These are phyloP conservation scores for Thelonectria blattea DNA, from an alignment of 2,329 filamentous ascomycete species.

Conservation along the genomic window DNA sequence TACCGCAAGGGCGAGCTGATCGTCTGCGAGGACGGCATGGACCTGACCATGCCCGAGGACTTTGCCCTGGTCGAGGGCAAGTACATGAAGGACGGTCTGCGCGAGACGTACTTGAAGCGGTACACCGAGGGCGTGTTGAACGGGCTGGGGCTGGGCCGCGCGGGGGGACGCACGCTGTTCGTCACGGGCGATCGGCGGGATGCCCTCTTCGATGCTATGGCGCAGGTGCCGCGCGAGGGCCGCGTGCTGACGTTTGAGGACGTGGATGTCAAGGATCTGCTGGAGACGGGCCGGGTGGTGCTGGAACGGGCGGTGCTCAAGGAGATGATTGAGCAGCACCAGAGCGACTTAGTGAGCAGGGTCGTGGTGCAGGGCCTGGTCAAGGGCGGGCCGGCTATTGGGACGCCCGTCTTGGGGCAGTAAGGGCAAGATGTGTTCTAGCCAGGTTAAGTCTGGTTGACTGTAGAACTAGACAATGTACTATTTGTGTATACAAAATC, in stretches of 20 bases:
- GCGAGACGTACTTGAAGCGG: slow-evolving; percentile 63
- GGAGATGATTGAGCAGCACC: slow-evolving; percentile 74
- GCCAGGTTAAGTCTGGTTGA: background rate
- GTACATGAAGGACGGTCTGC: slow-evolving; percentile 54
- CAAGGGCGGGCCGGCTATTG: slow-evolving; percentile 43
- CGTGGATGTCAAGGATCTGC: slow-evolving; percentile 93
- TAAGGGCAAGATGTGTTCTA: background rate
- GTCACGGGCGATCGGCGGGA: slow-evolving; percentile 68
- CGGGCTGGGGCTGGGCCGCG: slow-evolving; percentile 71
- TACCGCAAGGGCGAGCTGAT: slow-evolving; percentile 87
- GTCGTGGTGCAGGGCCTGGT: slow-evolving; percentile 52
- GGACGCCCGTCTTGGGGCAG: slow-evolving; percentile 47
- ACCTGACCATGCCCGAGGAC: slow-evolving; percentile 64
- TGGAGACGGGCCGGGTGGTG: slow-evolving; percentile 84
- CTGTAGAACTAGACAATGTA: slow-evolving; percentile 38
- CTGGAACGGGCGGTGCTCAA: slow-evolving; percentile 83
- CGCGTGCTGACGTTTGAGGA: slow-evolving; percentile 73
- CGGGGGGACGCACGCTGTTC: slow-evolving; percentile 74
- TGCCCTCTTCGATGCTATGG: slow-evolving; percentile 71
- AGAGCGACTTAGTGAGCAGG: slow-evolving; percentile 65
- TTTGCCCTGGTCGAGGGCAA: slow-evolving; percentile 52
- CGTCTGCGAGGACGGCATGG: slow-evolving; percentile 79
- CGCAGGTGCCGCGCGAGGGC: slow-evolving; percentile 68
- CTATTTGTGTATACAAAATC: slow-evolving; percentile 39
- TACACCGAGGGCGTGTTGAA: slow-evolving; percentile 73